Base-by-base conservation (phyloP, 129 eudicot species). In the Scalesia atractyloides region DNA sequence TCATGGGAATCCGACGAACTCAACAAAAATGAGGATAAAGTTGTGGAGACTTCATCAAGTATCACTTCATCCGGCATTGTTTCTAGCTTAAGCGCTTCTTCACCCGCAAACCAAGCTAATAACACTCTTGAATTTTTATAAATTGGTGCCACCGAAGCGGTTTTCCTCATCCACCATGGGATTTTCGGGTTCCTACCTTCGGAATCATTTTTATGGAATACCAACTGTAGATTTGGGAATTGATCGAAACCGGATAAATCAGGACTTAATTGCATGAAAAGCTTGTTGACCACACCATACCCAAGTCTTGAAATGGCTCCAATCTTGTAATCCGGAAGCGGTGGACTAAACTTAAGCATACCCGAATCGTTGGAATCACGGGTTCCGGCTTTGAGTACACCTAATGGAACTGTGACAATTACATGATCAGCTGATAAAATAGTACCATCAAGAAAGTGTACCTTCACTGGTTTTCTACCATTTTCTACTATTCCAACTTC, bases 221-320 rank as follows among this genome's bases (percentile, higher is more conserved):
- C 89, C 86, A 92, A 64, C 65, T 89, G 94, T 83, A 89, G 63
- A 68, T 77, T 79, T 0, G 98, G 98, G 53, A 92, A 84, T 30
- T 76, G 85, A 11, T 56, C 68, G 0, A 46, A 60, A 64, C 36
- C 53, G 6, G 51, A 4, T 5, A 10, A 68, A 13, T 57, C 79
- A 12, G 80, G 75, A 44, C 78, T 76, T 58, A 81, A 14, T 67
- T 92, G 85, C 76, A 92, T 54, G 82, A 92, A 92, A 48, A 92
- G 79, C 83, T 92, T 92, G 85, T 92, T 84, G 36, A 92, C 98
- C n/a, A 92, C 96, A 61, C 98, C 98, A 74, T 76, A 92, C 12
- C 98, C 98, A 16, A 92, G 96, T 71, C 82, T 85, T 41, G 95
- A 75, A 68, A 92, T 89, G 33, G 95, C 87, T 5, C 75, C 76